Percentiles rank a stretch among this genome's conserved stretches.
These are phyloP conservation scores for Rhexocercosporidium sp. DNA, from an alignment of 2,329 filamentous ascomycete species.

Conservation along the genomic window DNA sequence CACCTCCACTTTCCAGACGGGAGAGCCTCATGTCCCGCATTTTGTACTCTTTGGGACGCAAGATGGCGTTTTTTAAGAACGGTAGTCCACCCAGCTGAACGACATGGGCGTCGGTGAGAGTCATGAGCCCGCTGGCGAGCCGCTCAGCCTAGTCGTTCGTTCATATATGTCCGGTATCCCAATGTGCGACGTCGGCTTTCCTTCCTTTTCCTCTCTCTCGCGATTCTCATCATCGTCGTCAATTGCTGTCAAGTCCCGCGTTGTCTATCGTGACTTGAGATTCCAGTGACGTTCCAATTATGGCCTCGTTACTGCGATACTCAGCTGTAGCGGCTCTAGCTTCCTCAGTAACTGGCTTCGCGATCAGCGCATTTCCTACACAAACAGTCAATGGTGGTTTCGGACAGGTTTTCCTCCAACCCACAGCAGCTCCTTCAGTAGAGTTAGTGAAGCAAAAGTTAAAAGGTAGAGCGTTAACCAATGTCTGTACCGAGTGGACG, in stretches of 20 bases:
- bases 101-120: constrained; percentile 1
- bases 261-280: neutral
- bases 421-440: constrained; percentile 29
- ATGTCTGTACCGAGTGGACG: constrained; percentile 36
- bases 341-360: constrained; percentile 12
- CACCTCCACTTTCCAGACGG: neutral
- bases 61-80: constrained; percentile 13
- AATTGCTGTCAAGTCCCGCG: neutral
- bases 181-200: constrained; percentile 8
- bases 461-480: constrained; percentile 26
- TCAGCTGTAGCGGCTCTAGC: constrained; percentile 24
- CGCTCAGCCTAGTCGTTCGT: constrained; percentile 16
- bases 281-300: neutral
- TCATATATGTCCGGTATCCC: constrained; percentile 13
- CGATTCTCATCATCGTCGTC: neutral
- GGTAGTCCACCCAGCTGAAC: constrained; percentile 13
- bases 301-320: constrained; percentile 20
- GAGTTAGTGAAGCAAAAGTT: constrained; percentile 34
- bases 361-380: constrained; percentile 24
- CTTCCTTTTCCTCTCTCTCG: neutral
- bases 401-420: constrained; percentile 22
- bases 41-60: neutral
- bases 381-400: constrained; percentile 26
- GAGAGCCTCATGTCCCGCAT: constrained; percentile 20
- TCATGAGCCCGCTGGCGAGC: neutral